These are phyloP conservation scores for Saccharomycopsis sp. DNA, from an alignment of 805 yeast genomes.

Conservation along the genomic window DNA sequence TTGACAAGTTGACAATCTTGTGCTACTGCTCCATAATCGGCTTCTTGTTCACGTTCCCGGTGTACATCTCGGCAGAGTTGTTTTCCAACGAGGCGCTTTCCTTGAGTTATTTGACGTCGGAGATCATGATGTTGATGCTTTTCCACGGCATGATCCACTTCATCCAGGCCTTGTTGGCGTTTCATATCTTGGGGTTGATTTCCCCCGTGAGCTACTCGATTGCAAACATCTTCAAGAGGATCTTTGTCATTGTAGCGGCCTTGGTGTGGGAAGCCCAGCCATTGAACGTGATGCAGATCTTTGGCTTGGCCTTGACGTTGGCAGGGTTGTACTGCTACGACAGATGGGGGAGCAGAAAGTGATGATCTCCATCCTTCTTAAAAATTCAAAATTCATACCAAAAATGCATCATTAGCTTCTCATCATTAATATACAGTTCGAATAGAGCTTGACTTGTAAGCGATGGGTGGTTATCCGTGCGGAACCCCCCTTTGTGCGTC, in stretches of 20 bases:
- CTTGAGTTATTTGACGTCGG: slow-evolving; percentile 25
- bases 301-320: slow-evolving; percentile 49
- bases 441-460: too few species aligned
- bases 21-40: slow-evolving; percentile 68
- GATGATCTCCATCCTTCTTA: too few species aligned
- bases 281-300: slow-evolving; percentile 33
- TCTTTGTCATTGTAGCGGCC: slow-evolving; percentile 58
- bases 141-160: slow-evolving; percentile 67
- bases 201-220: slow-evolving; percentile 74
- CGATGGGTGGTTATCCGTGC: too few species aligned
- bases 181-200: slow-evolving; percentile 61
- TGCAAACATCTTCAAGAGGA: slow-evolving; percentile 69
- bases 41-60: slow-evolving; percentile 53
- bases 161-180: slow-evolving; percentile 63
- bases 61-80: slow-evolving; percentile 52
- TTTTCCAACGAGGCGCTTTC: slow-evolving; percentile 24
- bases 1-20: slow-evolving; percentile 64
- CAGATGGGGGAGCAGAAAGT: slow-evolving; percentile 44
- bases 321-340: slow-evolving; percentile 63
- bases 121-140: slow-evolving; percentile 33
- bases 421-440: too few species aligned
- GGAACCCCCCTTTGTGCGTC: too few species aligned
- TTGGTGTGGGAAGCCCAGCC: slow-evolving; percentile 51
- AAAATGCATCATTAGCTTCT: too few species aligned
- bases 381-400: too few species aligned